Evolutionary conservation across 345 rosid genomes (phyloP), one percentile per base, ranked within the genome.

Genomic region (Hibiscus syriacus): DNA sequence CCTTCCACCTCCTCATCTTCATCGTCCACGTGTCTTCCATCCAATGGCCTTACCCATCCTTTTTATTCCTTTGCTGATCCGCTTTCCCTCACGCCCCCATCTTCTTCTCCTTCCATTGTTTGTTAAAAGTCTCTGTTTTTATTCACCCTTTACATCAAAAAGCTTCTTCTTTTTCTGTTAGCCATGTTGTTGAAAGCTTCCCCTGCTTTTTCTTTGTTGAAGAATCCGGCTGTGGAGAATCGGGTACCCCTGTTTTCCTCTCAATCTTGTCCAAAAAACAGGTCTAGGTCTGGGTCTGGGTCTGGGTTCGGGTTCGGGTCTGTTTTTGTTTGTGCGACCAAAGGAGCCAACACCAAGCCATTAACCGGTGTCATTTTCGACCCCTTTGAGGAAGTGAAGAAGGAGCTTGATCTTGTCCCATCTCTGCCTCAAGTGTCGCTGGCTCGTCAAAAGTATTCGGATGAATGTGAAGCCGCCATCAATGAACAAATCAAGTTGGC

Each of bases 331-430:
- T 75, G 69, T 48, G 81, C 82, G 2, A 4, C 76, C 3, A 85
- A 74, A 69, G 75, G 73, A 7, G 43, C 80, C 17, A 65, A 71
- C 72, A 75, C 7, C 69, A 73, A 75, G 68, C 72, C 80, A 9
- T 54, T 88, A 11, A 75, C 83, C 0, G 98, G 97, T 2, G 94
- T 93, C 17, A 59, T 90, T n/a, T 93, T 92, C 49, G 82, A 86
- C 80, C 98, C 98, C 12, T 90, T 92, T 36, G 85, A 83, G 79
- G 98, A 93, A 76, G 94, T 93, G 36, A 87, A 93, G 80, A 93
- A 87, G 80, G 98, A 90, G 79, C 92, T 93, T 63, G 84, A 81
- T 82, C 89, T 93, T 60, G 96, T 93, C 26, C 98, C 98, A 13
- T 77, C 73, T 3, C 45, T 79, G 46, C 86, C 94, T 20, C 84